Evolutionary conservation across 2,329 filamentous ascomycete species (phyloP).

Genomic region (Ascochyta lentis): DNA sequence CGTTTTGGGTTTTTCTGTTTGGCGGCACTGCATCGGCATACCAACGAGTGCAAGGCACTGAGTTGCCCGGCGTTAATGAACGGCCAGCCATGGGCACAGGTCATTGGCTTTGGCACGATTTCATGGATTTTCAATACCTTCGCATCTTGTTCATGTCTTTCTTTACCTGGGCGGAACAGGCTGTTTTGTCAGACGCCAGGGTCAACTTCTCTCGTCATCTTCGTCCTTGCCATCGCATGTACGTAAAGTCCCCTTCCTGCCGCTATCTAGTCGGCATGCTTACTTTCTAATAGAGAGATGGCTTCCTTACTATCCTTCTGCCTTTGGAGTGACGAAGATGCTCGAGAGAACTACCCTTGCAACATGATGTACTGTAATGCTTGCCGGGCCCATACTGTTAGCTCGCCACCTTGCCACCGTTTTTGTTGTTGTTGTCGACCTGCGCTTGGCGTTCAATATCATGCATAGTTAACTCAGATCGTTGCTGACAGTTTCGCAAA

Average conservation of each 20-base stretch:
- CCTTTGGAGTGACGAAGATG: constrained; percentile 51
- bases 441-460: no score
- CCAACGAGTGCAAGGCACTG: constrained; percentile 39
- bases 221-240: constrained; percentile 55
- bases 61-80: constrained; percentile 49
- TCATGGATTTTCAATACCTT: constrained; percentile 45
- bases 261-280: constrained; percentile 48
- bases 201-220: constrained; percentile 52
- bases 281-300: constrained; percentile 53
- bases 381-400: constrained; percentile 23
- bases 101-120: constrained; percentile 41
- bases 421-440: not conserved
- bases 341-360: constrained; percentile 38
- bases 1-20: constrained; percentile 38
- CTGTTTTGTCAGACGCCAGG: constrained; percentile 45
- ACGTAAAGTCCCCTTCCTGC: constrained; percentile 53
- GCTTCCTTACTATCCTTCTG: constrained; percentile 42
- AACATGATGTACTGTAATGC: constrained; percentile 39
- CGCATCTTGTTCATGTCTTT: constrained; percentile 34
- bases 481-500: constrained; percentile 56
- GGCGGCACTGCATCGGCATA: constrained; percentile 50
- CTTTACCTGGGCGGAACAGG: constrained; percentile 40
- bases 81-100: constrained; percentile 36
- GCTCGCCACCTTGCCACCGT: constrained; percentile 26
- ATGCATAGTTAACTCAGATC: not conserved